Base-by-base conservation (phyloP, 805 yeast species). In the Kodamaea kaohsiungensis region DNA sequence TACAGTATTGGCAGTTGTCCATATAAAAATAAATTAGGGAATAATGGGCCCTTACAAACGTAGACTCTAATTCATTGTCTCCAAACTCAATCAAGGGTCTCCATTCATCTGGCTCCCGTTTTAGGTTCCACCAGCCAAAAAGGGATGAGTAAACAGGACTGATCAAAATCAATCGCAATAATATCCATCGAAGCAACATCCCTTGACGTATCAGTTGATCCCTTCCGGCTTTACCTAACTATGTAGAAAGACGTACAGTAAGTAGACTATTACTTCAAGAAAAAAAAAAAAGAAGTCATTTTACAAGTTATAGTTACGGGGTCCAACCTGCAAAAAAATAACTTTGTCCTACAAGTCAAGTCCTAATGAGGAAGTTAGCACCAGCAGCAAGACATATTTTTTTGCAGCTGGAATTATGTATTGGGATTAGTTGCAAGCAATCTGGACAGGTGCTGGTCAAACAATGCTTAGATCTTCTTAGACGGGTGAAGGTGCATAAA, bases 11-110 rank as follows among this genome's bases (percentile, higher is more conserved):
- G 55, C 80, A 76, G 1, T 61, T 65, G 1, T 73, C 71, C 1
- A 81, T 70, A 57, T 76, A 79, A 60, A 84, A 80, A 59, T 78
- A 78, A 13, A 81, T 73, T 40, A 81, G 66, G 4, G 83, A 72
- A 54, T 64, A 74, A 22, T 62, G 58, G 12, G 69, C 64, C 30
- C 60, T 53, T 19, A 54, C 56, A 7, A 71, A 57, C 2, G 61
- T 54, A 10, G 46, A 43, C 22, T 53, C 58, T 4, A 65, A 53
- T 47, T 55, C 49, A 13, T 38, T 25, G 37, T 58, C 60, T 30
- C 45, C 48, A 27, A 58, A 46, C 45, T 56, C 59, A 37, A 50
- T 47, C 22, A 54, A 7, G 22, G 47, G 49, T 15, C 25, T 33
- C 37, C 22, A 42, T 19, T 16, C 42, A 19, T 43, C 30, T 16